phyloP scores from a whole-genome alignment of 192 early-diverging fungal species.

The Podila horticola region DNA sequence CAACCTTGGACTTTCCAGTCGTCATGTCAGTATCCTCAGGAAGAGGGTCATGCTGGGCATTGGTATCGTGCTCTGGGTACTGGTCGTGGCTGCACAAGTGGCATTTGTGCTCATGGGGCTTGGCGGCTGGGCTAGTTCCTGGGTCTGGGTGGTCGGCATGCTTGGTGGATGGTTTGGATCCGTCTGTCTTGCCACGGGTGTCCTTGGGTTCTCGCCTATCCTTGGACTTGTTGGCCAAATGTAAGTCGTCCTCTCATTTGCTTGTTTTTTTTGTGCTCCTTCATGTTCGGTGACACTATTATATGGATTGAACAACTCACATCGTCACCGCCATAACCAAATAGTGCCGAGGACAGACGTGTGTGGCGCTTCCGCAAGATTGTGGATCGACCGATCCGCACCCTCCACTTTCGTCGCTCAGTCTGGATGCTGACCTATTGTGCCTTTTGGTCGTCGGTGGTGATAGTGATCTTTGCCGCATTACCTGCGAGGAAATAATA shows the following conservation, averaged over 20 bases:
- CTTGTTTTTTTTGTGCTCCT: neutral
- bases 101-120: constrained; percentile 11
- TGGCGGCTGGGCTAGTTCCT: constrained; percentile 31
- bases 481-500: neutral
- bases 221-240: constrained; percentile 19
- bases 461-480: constrained; percentile 14
- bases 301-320: too few species aligned
- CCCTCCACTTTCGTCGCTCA: constrained; percentile 4
- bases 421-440: constrained; percentile 19
- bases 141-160: constrained; percentile 31
- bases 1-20: constrained; percentile 26
- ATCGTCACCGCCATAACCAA: too few species aligned
- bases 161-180: constrained; percentile 20
- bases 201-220: constrained; percentile 24
- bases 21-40: constrained; percentile 18
- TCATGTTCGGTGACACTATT: neutral
- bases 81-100: constrained; percentile 12
- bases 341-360: constrained; percentile 24
- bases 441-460: constrained; percentile 2
- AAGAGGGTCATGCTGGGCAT: constrained; percentile 7
- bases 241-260: constrained; percentile 1
- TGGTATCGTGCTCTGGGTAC: constrained; percentile 4
- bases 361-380: constrained; percentile 7
- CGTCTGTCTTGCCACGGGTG: constrained; percentile 10
- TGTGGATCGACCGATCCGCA: constrained; percentile 15